Base-by-base conservation (phyloP, 2,329 filamentous ascomycete genomes). In the Sarocladium kiliense region DNA sequence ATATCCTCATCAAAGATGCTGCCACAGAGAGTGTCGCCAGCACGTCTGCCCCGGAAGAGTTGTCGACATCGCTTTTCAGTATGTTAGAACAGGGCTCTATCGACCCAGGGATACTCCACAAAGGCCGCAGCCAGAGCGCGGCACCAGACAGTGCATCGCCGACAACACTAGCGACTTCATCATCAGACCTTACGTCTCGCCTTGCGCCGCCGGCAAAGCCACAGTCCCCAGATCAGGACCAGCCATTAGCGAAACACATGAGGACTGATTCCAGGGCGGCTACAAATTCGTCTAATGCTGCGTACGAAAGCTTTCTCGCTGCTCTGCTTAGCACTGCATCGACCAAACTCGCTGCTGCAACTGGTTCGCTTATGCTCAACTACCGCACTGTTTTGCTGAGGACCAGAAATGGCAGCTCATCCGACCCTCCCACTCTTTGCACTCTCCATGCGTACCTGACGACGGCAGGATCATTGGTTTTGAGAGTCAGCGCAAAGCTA, bases 391-490 rank as follows among this genome's bases (percentile, higher is more conserved):
- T 83, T 14, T 64, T 84, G 25, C 70, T 84, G 14, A 23, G 36
- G 9, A 9, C 44, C n/a, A 16, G 44, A 21, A 30, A 47, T n/a
- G 11, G 6, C 25, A 27, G 6, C n/a, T 19, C 5, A 3, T 25
- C 50, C 32, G 36, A 53, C 6, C 23, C 21, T 6, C 32, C 50
- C 2, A 53, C 78, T 2, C 65, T 80, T 21, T 80, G 77, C 2
- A 81, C 77, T 6, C 73, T 84, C 16, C 75, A 76, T 49, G 72
- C 77, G 9, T 80, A 81, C 58, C 64, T 84, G 53, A 84, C 81
- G 5, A 83, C 78, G 1, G 78, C 77, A 0, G 81, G 81, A 2
- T 74, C 74, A 11, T 68, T 85, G 7, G 66, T 84, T 14, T 68
- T 82, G 25, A 75, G 73, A 41, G 62, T 84, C 25, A 72, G 70